Percentiles rank a stretch among this genome's conserved stretches.
Evolutionary conservation across 805 yeast genomes (phyloP).

Genomic region (Tetrapisispora arboricola): DNA sequence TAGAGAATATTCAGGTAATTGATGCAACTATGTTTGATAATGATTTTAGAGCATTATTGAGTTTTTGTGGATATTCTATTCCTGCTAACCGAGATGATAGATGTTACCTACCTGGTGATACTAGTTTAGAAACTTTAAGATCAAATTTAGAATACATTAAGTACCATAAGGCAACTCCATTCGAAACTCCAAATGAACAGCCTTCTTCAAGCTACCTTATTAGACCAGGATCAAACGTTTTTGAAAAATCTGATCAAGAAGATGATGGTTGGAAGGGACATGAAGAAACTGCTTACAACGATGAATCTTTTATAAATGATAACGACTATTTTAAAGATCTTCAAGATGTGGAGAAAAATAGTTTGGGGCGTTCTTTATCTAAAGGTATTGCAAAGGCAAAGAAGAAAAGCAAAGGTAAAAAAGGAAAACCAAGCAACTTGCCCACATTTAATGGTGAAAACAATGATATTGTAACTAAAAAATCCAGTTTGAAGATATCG

Average conservation of each 20-base stretch:
- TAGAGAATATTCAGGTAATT: not conserved
- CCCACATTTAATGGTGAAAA: conserved; percentile 9
- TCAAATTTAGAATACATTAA: conserved; percentile 8
- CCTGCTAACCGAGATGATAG: conserved; percentile 11
- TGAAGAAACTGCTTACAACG: conserved; percentile 16
- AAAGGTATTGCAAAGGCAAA: conserved; percentile 22
- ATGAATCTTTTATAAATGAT: conserved; percentile 15
- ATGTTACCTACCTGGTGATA: conserved; percentile 14
- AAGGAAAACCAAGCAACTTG: conserved; percentile 4
- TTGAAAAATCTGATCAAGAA: conserved; percentile 1
- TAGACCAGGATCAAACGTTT: conserved; percentile 7
- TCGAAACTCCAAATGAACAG: conserved; percentile 21
- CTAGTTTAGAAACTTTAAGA: conserved; percentile 9
- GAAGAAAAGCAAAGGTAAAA: conserved; percentile 5
- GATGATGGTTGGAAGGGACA: conserved; percentile 19
- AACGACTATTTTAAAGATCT: conserved; percentile 23
- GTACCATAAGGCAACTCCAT: conserved; percentile 19
- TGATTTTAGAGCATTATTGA: conserved; percentile 22
- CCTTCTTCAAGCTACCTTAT: conserved; percentile 21
- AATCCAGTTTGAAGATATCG: conserved; percentile 8
- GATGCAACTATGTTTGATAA: conserved; percentile 13
- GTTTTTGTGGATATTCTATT: conserved; percentile 15
- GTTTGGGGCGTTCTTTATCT: conserved; percentile 5
- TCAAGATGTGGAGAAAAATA: conserved; percentile 6
- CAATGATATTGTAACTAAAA: not conserved